Evolutionary conservation across 495 filamentous ascomycete genomes (phyloP).

Genomic region (Tuber aestivum): DNA sequence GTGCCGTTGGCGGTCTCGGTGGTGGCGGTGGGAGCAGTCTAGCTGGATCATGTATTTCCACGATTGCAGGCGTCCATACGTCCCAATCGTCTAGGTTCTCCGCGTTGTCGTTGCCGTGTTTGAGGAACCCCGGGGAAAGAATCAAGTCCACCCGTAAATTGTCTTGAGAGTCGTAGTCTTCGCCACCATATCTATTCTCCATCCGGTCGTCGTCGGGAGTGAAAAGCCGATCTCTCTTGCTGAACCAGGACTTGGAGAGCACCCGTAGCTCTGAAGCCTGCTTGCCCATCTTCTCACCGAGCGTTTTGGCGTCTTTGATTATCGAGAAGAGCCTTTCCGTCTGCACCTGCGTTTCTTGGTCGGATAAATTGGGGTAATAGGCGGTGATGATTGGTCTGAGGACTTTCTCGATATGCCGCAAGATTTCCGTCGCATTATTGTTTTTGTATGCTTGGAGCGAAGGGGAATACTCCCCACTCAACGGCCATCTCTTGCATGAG

Average conservation of each 20-base stretch:
- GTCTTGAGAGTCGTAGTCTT: conserved; percentile 6
- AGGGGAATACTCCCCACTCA: not conserved
- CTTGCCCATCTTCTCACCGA: conserved; percentile 8
- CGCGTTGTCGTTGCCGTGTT: conserved; percentile 26
- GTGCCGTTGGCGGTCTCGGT: not conserved
- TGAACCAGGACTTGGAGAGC: conserved; percentile 21
- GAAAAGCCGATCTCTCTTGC: conserved; percentile 1
- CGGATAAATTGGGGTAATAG: conserved; percentile 6
- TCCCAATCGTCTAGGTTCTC: conserved; percentile 14
- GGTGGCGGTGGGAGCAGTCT: not conserved
- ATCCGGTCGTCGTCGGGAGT: conserved; percentile 7
- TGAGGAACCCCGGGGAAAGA: conserved; percentile 23
- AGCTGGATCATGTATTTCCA: conserved; percentile 4
- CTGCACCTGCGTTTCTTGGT: not conserved
- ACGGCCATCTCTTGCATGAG: not conserved
- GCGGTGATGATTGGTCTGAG: conserved; percentile 7
- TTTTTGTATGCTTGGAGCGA: not conserved
- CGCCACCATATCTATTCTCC: conserved; percentile 15
- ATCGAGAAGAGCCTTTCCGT: not conserved
- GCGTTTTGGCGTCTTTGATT: not conserved
- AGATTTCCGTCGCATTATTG: not conserved
- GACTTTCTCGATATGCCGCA: conserved; percentile 6
- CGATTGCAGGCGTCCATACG: conserved; percentile 21
- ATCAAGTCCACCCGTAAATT: conserved; percentile 9
- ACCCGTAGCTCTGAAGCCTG: conserved; percentile 12